phyloP scores from a whole-genome alignment of 2,329 filamentous ascomycete genomes.

The Reticulascus tulasneorum region DNA sequence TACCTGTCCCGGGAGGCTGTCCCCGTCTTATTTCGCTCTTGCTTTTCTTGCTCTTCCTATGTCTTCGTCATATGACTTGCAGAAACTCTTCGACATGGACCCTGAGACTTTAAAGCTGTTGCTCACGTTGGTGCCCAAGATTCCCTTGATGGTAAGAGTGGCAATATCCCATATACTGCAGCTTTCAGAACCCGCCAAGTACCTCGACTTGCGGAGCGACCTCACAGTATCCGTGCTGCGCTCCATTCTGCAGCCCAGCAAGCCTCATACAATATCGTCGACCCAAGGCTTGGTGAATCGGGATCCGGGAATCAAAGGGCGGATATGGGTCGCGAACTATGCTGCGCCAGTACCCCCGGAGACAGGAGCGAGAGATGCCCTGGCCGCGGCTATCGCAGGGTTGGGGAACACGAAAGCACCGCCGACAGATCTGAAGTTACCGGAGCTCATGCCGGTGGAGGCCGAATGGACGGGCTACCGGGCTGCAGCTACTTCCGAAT shows the following conservation, averaged over 20 bases:
- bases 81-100: slow-evolving; percentile 10
- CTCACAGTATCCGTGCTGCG: slow-evolving; percentile 70
- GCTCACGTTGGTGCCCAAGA: slow-evolving; percentile 42
- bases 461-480: slow-evolving; percentile 76
- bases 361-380: slow-evolving; percentile 50
- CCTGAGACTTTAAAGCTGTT: slow-evolving; percentile 11
- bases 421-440: slow-evolving; percentile 31
- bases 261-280: slow-evolving; percentile 50
- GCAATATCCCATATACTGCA: slow-evolving; percentile 61
- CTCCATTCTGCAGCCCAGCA: slow-evolving; percentile 49
- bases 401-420: slow-evolving; percentile 38
- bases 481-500: slow-evolving; percentile 43
- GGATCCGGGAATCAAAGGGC: slow-evolving; percentile 69
- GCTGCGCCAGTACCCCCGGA: slow-evolving; percentile 57
- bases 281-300: slow-evolving; percentile 60
- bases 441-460: slow-evolving; percentile 54
- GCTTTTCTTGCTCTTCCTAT: neutral
- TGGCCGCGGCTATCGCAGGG: slow-evolving; percentile 55
- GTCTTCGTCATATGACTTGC: neutral
- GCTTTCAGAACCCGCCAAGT: slow-evolving; percentile 65
- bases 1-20: neutral
- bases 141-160: slow-evolving; percentile 61
- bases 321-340: slow-evolving; percentile 76
- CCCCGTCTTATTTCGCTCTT: neutral
- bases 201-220: slow-evolving; percentile 75